These are phyloP conservation scores for Boletellus ananas DNA, from an alignment of 768 basidiomycete genomes.

Conservation along the genomic window DNA sequence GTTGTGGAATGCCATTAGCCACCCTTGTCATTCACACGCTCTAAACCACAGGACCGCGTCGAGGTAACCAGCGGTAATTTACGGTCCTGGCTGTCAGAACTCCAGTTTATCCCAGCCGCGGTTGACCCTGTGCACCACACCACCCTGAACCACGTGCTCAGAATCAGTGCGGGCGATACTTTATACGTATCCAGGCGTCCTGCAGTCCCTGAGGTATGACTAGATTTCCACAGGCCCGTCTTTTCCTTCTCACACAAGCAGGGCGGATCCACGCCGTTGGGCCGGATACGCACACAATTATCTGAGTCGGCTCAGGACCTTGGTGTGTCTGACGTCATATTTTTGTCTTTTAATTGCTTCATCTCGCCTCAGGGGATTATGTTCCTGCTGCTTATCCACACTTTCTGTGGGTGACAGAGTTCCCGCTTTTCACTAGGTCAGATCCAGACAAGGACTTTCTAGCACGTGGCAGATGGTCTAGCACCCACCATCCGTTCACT, in stretches of 20 bases:
- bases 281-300: conserved; percentile 62
- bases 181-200: conserved; percentile 56
- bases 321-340: conserved; percentile 41
- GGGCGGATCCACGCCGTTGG: conserved; percentile 86
- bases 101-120: conserved; percentile 27
- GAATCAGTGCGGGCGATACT: conserved; percentile 48
- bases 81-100: conserved; percentile 45
- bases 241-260: conserved; percentile 34
- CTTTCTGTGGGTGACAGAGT: conserved; percentile 95
- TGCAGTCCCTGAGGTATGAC: conserved; percentile 48
- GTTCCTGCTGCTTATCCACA: conserved; percentile 57
- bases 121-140: conserved; percentile 25
- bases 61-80: conserved; percentile 44
- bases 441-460: conserved; percentile 87
- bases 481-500: conserved; percentile 94
- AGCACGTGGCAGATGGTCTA: conserved; percentile 85
- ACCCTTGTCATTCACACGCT: conserved; percentile 7
- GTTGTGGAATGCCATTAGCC: conserved; percentile 5
- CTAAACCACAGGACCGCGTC: conserved; percentile 44
- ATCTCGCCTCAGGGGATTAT: conserved; percentile 48
- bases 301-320: conserved; percentile 61
- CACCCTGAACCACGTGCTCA: conserved; percentile 39
- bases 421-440: conserved; percentile 84
- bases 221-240: conserved; percentile 5
- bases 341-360: conserved; percentile 1